Percentiles rank a stretch among this genome's conserved stretches.
Conservation (phyloP, 2,329 filamentous ascomycete genomes). For the Neopestalotiopsis sp. region DNA sequence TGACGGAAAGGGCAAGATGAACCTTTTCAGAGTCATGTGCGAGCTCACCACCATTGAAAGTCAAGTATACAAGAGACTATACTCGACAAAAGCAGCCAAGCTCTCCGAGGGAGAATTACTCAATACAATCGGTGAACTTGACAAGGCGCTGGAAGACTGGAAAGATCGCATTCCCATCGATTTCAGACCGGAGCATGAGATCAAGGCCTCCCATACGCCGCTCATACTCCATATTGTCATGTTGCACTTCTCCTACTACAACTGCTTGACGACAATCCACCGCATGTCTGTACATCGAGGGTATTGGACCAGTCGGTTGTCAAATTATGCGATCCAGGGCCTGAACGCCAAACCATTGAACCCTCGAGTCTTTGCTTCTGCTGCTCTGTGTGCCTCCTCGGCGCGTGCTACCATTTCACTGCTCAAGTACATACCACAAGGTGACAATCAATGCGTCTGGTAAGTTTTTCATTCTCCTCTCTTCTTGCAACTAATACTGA, state of each 20-base stretch:
- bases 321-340: conserved; percentile 93
- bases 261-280: conserved; percentile 96
- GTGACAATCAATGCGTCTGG: conserved; percentile 95
- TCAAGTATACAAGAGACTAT: conserved; percentile 90
- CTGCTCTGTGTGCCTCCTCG: conserved; percentile 89
- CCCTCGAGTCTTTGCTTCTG: conserved; percentile 91
- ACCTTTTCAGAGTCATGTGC: conserved; percentile 91
- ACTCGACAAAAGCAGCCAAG: conserved; percentile 89
- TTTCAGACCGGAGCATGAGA: conserved; percentile 96
- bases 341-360: conserved; percentile 90
- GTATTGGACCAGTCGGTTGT: conserved; percentile 95
- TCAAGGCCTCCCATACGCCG: conserved; percentile 89
- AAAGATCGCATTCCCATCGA: conserved; percentile 95
- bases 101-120: conserved; percentile 91
- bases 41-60: conserved; percentile 91
- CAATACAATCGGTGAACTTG: conserved; percentile 94
- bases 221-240: conserved; percentile 95
- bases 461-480: conserved; percentile 50
- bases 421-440: conserved; percentile 94
- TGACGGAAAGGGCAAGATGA: conserved; percentile 90
- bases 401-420: conserved; percentile 91
- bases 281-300: conserved; percentile 98
- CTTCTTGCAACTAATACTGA: conserved; percentile 32
- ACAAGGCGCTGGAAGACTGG: conserved; percentile 90
- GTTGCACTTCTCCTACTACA: conserved; percentile 96